phyloP scores from a whole-genome alignment of 2,329 filamentous ascomycete species.

The Fusarium keratoplasticum region DNA sequence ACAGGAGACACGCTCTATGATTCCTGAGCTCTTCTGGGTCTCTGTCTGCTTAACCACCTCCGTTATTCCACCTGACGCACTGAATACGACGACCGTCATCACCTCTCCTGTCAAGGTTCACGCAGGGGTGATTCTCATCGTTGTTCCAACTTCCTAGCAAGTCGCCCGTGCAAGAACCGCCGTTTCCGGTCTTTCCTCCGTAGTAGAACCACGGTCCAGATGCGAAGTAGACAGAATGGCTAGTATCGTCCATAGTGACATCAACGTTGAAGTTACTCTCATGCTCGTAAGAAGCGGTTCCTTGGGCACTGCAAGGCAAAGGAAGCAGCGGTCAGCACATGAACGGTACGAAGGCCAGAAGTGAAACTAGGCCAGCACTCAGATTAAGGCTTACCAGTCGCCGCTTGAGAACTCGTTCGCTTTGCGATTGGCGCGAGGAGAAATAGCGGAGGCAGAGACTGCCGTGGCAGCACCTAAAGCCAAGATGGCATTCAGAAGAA shows the following conservation, averaged over 20 bases:
- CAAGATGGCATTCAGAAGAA: not conserved
- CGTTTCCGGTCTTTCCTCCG: conserved; percentile 1
- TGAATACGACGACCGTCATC: conserved; percentile 9
- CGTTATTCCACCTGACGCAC: conserved; percentile 37
- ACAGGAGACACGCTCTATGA: too few relatives aligned
- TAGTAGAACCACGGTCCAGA: conserved; percentile 13
- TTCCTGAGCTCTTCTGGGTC: too few relatives aligned
- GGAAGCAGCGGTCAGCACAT: not conserved
- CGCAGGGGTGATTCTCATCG: conserved; percentile 5
- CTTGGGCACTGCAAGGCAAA: not conserved
- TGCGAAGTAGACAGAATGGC: conserved; percentile 14
- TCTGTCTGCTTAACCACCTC: not conserved
- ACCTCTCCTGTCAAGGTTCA: conserved; percentile 6
- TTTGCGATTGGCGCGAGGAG: conserved; percentile 5
- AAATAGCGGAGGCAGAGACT: not conserved
- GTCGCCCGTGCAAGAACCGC: not conserved
- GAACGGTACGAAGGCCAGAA: not conserved
- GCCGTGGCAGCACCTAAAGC: not conserved
- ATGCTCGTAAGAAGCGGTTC: conserved; percentile 8
- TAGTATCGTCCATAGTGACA: conserved; percentile 23
- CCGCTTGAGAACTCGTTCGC: conserved; percentile 6
- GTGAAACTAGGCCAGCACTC: not conserved
- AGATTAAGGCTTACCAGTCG: not conserved
- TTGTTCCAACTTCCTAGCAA: conserved; percentile 11
- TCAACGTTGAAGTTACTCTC: conserved; percentile 5